Evolutionary conservation across 129 eudicot species (phyloP), one percentile per base, ranked within the genome.

Genomic region (Flaveria brownii): DNA sequence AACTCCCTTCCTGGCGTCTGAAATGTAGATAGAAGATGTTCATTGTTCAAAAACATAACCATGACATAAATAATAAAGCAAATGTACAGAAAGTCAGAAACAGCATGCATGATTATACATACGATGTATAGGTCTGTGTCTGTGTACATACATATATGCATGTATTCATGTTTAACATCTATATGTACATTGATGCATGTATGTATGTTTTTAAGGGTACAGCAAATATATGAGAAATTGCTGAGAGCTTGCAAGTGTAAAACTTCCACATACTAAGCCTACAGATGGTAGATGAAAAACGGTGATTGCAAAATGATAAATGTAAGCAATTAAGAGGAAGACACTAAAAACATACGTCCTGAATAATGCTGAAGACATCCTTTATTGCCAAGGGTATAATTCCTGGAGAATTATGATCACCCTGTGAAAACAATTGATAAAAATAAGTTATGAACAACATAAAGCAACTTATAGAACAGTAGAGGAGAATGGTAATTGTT

Each of bases 1-100:
- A 91, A 95, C 84, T 95, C 99, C 72, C 99, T 84, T 20, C 99
- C 99, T 46, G 97, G 99, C 25, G 99, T 95, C 99, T 95, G 92
- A 71, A 86, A 62, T 71, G 81, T 77, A 65, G 70, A 84, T 18
- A 68, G 25, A 82, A 71, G 16, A 39, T 46, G 59, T 73, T 28
- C n/a, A 14, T 71, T 66, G 68, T 64, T 68, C 75, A 46, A 64
- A 36, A 66, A 77, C 50, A 54, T 18, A 71, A 25, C 14, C 72
- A 70, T 6, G n/a, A 70, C 46, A 70, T 16, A 55, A 70, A 60
- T 78, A 61, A 33, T 49, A 71, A 50, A 43, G 39, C 17, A 46
- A 70, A 33, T 23, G 52, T 17, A 50, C 30, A 73, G 33, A 28
- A 25, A 2, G 4, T 28, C 30, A 28, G 65, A 62, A 42, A 64